Evolutionary conservation across 1,284 basidiomycete species (phyloP), one percentile per base, ranked within the genome.

Genomic region (Trametes versicolor): DNA sequence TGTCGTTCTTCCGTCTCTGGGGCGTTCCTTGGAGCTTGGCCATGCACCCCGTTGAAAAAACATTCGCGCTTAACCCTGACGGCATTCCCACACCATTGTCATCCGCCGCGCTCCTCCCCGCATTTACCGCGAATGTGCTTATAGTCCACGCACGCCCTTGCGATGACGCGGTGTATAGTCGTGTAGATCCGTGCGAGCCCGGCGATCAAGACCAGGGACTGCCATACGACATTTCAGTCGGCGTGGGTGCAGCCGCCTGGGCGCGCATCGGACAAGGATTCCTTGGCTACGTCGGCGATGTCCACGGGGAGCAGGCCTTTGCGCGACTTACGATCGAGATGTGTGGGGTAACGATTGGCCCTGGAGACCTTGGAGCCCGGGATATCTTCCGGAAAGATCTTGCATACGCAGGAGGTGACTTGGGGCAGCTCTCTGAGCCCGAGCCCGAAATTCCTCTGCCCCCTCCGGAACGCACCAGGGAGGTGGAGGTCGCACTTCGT

Each of bases 281-380:
- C 50, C 56, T 71, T 10, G 71, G 71, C 21, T 72, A 69, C 27
- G 57, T 69, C 17, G 71, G 67, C 12, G 71, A 71, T 32, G 65
- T 68, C 15, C 68, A 71, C 34, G 63, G 62, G 8, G 71, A 72
- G 51, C 61, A 70, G 60, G 64, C 62, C 12, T 61, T 58, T 6
- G 45, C 51, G 9, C 64, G 71, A n/a, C 54, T 72, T 15, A 53
- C 64, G 7, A 39, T 72, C 17, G 71, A 70, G 62, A 72, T 72
- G 71, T 70, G 67, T 32, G 65, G 71, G 17, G 69, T 70, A 2
- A 45, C 41, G 19, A 27, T 72, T 17, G 48, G 41, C 17, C 67
- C 66, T 1, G 69, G 71, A 7, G 69, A 72, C 25, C 17, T 72
- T 17, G 69, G 71, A 9, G 2, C 58, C 7, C 39, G 63, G 34